Base-by-base conservation (phyloP, 352 stramenopile species). In the Blastocystis sp. region DNA sequence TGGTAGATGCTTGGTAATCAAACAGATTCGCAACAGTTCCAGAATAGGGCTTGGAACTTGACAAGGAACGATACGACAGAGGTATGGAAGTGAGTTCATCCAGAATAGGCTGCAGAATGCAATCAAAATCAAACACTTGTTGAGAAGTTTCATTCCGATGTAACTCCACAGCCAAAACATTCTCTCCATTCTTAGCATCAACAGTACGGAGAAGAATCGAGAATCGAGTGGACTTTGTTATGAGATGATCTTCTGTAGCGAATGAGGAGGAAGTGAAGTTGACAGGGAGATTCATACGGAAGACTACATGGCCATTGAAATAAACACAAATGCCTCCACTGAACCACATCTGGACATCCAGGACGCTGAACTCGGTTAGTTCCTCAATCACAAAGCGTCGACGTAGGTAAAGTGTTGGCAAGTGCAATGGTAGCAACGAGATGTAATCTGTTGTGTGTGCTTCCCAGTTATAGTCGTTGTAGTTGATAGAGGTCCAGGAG, bases 271-370 rank as follows among this genome's bases (percentile, higher is more conserved):
- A n/a, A 12, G 21, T 49, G n/a, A 65, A n/a, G 21, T 56, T 21
- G 27, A 39, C 75, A 21, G 49, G 52, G n/a, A 86, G 57, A 56
- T 86, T 86, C 42, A 77, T 56, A 11, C 37, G 39, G 19, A 32
- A 46, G n/a, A 86, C 61, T 11, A 12, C 1, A 35, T 56, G 19
- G 7, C 75, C 75, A 51, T 86, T 86, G 19, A 86, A 75, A 27
- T 80, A 86, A 5, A 61, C 75, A n/a, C 32, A 32, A 2, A 86
- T n/a, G 4, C 75, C 75, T 27, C 57, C 75, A 11, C 21, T 58
- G 27, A 59, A 86, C 21, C 61, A 46, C 29, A 75, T 49, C 43
- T 49, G 61, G 21, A 77, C 21, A 35, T 65, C 32, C 11, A 80
- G 37, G 14, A 63, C 1, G 29, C 39, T 42, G 27, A 65, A 80